Conservation (phyloP, 768 basidiomycete genomes). For the Psilocybe subaeruginosa region DNA sequence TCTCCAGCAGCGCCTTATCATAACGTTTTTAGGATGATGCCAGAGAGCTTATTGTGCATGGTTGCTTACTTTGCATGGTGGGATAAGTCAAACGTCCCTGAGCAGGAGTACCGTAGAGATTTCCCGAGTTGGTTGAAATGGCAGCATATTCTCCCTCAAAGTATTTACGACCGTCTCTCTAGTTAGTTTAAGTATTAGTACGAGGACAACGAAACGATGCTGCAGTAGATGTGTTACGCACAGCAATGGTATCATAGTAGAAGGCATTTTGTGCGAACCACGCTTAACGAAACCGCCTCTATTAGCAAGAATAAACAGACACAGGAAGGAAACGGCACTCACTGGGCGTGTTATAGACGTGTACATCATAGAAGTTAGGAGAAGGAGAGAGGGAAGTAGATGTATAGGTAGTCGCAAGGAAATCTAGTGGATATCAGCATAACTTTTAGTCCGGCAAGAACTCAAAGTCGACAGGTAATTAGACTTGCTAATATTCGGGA, state of each 20-base stretch:
- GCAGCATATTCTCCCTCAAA: slow-evolving; percentile 70
- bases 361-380: slow-evolving; percentile 56
- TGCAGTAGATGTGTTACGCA: slow-evolving; percentile 7
- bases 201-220: not conserved
- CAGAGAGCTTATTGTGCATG: not conserved
- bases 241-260: slow-evolving; percentile 39
- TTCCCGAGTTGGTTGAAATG: slow-evolving; percentile 52
- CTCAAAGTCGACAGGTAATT: too few relatives aligned
- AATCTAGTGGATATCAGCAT: slow-evolving; percentile 34
- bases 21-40: not conserved
- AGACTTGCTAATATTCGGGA: slow-evolving; percentile 53
- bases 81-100: slow-evolving; percentile 56
- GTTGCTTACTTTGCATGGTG: slow-evolving; percentile 51
- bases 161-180: slow-evolving; percentile 63
- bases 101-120: slow-evolving; percentile 47
- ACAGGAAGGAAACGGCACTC: slow-evolving; percentile 5
- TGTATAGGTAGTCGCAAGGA: slow-evolving; percentile 54
- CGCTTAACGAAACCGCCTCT: slow-evolving; percentile 20
- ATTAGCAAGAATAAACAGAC: too few relatives aligned
- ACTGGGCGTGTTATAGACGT: slow-evolving; percentile 62
- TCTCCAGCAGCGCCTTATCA: slow-evolving; percentile 51
- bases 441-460: not conserved
- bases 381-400: slow-evolving; percentile 46
- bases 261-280: slow-evolving; percentile 45
- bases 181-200: not conserved